Evolutionary conservation across 2,329 filamentous ascomycete species (phyloP), one percentile per base, ranked within the genome.

Genomic region (Claviceps capensis): DNA sequence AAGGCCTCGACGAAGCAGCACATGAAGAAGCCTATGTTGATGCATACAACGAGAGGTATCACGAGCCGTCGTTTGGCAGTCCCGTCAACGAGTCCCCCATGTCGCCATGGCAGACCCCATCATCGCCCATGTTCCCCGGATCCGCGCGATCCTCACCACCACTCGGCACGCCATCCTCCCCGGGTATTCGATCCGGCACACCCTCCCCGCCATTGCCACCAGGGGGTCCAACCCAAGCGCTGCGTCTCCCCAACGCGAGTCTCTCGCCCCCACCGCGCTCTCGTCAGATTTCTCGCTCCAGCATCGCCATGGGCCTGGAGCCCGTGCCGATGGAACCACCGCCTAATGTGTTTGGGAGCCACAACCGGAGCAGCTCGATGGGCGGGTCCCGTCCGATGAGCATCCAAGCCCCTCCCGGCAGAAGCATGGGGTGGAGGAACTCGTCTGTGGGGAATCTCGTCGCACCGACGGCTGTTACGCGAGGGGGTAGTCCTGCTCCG

Each of bases 291-390:
- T 66, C 64, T 53, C 67, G 71, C 48, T 72, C 69, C 5, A 73
- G 71, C 49, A 71, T 73, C 44, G 67, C 65, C 30, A 60, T 73
- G 43, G 71, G 71, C 3, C 59, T 73, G 17, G 71, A 73, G 59
- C 70, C 70, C 4, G 65, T 72, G 2, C 67, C 69, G 1, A 62
- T 70, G 41, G 64, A 66, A 23, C 65, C 67, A 8, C 66, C 66
- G 8, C 66, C 66, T 4, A 52, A 53, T 45, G 11, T 57, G 14
- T 60, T 61, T 49, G 59, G 57, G 16, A 50, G 54, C 37, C 66
- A 66, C 47, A 61, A 63, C 38, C 62, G 67, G n/a, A 68, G 63
- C 52, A 68, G 64, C 53, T 68, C 67, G 4, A 56, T 63, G n/a
- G 22, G 16, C 9, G 67, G 66, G 9, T 62, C 65, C 16, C 60